Percentiles rank a stretch among this genome's conserved stretches.
These are phyloP conservation scores for Pythium graminicola DNA, from an alignment of 352 stramenopile species.

Conservation along the genomic window DNA sequence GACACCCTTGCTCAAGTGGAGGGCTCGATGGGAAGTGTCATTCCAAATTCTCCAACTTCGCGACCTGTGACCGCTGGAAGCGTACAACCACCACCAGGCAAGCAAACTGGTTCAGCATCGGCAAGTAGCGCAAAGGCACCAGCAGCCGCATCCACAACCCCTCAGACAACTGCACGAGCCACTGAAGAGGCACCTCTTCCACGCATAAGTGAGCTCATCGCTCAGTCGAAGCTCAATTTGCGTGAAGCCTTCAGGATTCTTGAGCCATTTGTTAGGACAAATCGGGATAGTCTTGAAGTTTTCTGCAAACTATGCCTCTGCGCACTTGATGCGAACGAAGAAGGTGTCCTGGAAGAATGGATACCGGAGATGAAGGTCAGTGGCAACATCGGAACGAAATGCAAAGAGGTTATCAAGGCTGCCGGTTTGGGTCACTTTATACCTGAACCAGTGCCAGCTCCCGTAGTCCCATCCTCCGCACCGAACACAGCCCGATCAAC, in stretches of 20 bases:
- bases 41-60: too few relatives aligned
- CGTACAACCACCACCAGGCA: background rate
- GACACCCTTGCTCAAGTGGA: too few relatives aligned
- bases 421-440: slow-evolving; percentile 33
- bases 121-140: background rate
- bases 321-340: slow-evolving; percentile 10
- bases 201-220: slow-evolving; percentile 32
- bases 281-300: slow-evolving; percentile 6
- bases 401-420: slow-evolving; percentile 27
- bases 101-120: background rate
- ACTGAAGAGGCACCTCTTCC: slow-evolving; percentile 12
- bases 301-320: slow-evolving; percentile 23
- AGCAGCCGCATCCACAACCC: background rate
- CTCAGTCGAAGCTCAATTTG: slow-evolving; percentile 23
- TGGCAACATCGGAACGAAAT: slow-evolving; percentile 31
- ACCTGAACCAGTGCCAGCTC: slow-evolving; percentile 16
- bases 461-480: slow-evolving; percentile 4
- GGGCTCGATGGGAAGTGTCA: too few relatives aligned
- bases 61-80: too few relatives aligned
- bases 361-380: slow-evolving; percentile 32
- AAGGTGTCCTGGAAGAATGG: slow-evolving; percentile 16
- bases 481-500: slow-evolving; percentile 26
- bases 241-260: slow-evolving; percentile 21
- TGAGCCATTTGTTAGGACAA: slow-evolving; percentile 11
- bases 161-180: slow-evolving; percentile 25